Evolutionary conservation across 345 rosid species (phyloP).

Genomic region (Brassica juncea): DNA sequence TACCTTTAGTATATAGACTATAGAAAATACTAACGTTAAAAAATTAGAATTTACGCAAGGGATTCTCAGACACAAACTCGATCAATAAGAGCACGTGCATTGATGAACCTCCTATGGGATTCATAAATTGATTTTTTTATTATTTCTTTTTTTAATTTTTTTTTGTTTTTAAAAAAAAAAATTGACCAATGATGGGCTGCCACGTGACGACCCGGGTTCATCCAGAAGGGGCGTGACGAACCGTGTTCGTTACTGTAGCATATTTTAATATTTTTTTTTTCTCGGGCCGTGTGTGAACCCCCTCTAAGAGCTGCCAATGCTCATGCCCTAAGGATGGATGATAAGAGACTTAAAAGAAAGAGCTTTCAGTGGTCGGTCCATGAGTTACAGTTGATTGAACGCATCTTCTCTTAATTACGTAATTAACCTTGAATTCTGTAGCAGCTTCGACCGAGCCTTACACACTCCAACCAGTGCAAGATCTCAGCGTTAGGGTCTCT

Average conservation of each 20-base stretch:
- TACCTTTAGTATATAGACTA: neutral
- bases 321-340: neutral
- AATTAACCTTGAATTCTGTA: constrained; percentile 32
- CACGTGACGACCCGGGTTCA: too few species aligned
- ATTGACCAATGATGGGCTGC: too few species aligned
- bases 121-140: too few species aligned
- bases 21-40: neutral
- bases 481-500: constrained; percentile 82
- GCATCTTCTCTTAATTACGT: neutral
- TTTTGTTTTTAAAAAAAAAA: too few species aligned
- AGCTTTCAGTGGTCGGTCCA: neutral
- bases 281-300: too few species aligned
- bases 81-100: too few species aligned
- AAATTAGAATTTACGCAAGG: neutral
- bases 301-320: too few species aligned
- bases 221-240: too few species aligned
- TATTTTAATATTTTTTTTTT: too few species aligned
- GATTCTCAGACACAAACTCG: neutral
- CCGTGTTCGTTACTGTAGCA: too few species aligned
- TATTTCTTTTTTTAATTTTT: too few species aligned
- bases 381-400: neutral
- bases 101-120: too few species aligned
- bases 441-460: constrained; percentile 48
- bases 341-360: neutral
- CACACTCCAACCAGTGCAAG: constrained; percentile 75